Evolutionary conservation across 345 rosid genomes (phyloP).

Genomic region (Ceriops tagal): DNA sequence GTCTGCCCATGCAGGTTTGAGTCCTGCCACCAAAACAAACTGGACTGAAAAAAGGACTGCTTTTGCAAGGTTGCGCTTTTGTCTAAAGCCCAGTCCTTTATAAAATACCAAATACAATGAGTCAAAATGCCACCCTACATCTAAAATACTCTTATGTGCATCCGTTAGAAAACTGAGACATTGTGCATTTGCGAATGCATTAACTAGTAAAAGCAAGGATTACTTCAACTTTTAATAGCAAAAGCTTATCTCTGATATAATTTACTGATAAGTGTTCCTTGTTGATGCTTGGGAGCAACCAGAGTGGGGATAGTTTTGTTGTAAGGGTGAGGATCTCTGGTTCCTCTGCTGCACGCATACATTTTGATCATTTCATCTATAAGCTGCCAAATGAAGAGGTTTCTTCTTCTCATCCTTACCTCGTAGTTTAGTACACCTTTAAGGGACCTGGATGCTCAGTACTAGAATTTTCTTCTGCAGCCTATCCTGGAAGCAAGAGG

Average conservation of each 20-base stretch:
- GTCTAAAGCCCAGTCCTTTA: neutral
- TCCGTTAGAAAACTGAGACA: neutral
- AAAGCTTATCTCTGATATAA: neutral
- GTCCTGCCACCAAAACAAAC: neutral
- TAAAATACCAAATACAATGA: too few relatives aligned
- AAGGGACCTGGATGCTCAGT: neutral
- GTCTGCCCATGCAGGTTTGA: neutral
- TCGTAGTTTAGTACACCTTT: neutral
- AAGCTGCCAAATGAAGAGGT: conserved; percentile 80
- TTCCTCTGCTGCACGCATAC: conserved; percentile 68
- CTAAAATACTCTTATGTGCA: neutral
- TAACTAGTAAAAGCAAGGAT: neutral
- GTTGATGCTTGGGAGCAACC: conserved; percentile 13
- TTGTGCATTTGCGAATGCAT: neutral
- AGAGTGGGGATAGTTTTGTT: conserved; percentile 75
- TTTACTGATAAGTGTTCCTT: neutral
- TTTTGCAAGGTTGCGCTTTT: neutral
- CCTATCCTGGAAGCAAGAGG: conserved; percentile 77
- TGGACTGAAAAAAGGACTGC: neutral
- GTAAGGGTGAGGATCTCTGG: conserved; percentile 64
- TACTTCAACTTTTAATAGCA: neutral
- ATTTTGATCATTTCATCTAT: conserved; percentile 64
- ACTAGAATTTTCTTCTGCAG: conserved; percentile 26
- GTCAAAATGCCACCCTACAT: too few relatives aligned
- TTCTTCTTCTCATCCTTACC: conserved; percentile 7